Evolutionary conservation across 176 grass and related monocot genomes (phyloP), one percentile per base, ranked within the genome.

Genomic region (Carex scoparia): DNA sequence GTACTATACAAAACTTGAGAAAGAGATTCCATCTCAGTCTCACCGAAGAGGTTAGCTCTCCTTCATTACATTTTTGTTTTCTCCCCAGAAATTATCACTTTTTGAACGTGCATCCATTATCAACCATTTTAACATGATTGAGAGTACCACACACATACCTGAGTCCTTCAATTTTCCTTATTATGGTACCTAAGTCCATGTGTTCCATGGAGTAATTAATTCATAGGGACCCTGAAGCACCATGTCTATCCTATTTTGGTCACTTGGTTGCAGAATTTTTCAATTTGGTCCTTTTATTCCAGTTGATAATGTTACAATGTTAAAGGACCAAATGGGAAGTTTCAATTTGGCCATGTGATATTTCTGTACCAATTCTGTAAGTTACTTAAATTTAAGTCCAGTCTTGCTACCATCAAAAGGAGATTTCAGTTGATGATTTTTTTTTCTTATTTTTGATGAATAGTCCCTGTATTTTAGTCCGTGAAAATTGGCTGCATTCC

Each of bases 11-110:
- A 81, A 96, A 95, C 84, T 91, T 99, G 86, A 90, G 97, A 85
- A 99, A 99, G 89, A 89, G 97, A 32, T 99, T 99, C 78, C 93
- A 99, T 88, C 88, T 99, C 79, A 95, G 87, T 83, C 93, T 99
- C 61, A 99, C 93, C 30, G 97, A 99, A 94, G 97, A 96, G 97
- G 97, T 99, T 84, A 48, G 86, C 53, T 58, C 74, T 79, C 58
- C 14, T 35, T 87, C 30, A 67, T 3, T 81, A 55, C 60, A 69
- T 67, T 46, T 42, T 54, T 51, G 18, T 68, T 83, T 69, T 83
- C 4, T 16, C 61, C 42, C 81, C 33, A 6, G 55, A 68, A 69
- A 69, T 13, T 69, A 27, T 68, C 40, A 53, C 49, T 53, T 83
- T 83, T 13, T 83, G 19, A 62, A n/a, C 11, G 8, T 2, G 8